Evolutionary conservation across 1,284 basidiomycete species (phyloP).

Genomic region (Termitomyces sp.): DNA sequence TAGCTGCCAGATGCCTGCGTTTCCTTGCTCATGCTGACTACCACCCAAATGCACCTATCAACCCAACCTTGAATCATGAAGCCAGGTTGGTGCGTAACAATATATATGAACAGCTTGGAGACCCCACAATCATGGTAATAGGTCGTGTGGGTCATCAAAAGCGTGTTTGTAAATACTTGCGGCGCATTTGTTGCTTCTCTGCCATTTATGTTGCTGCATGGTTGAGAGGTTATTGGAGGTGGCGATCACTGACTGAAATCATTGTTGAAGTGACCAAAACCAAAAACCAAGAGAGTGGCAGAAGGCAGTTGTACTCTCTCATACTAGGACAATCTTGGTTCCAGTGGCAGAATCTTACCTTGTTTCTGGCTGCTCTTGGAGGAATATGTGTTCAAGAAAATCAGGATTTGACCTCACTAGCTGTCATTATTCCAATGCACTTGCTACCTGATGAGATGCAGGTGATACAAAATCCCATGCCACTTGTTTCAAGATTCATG

Average conservation of each 20-base stretch:
- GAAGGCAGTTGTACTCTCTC: conserved; percentile 12
- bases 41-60: conserved; percentile 48
- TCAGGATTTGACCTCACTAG: conserved; percentile 44
- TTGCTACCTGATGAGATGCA: conserved; percentile 70
- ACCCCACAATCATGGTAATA: conserved; percentile 61
- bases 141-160: conserved; percentile 80
- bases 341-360: conserved; percentile 85
- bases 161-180: conserved; percentile 67
- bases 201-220: conserved; percentile 71
- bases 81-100: conserved; percentile 62
- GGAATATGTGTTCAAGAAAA: conserved; percentile 58
- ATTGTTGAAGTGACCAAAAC: conserved; percentile 28
- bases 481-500: conserved; percentile 61
- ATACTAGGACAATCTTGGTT: conserved; percentile 57
- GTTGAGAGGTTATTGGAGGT: conserved; percentile 74
- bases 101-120: conserved; percentile 75
- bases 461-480: conserved; percentile 50
- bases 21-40: conserved; percentile 62
- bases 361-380: conserved; percentile 77
- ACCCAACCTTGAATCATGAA: conserved; percentile 47
- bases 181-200: conserved; percentile 59
- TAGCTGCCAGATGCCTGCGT: conserved; percentile 64
- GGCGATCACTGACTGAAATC: conserved; percentile 50
- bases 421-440: conserved; percentile 51
- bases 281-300: conserved; percentile 13